Evolutionary conservation across 2,329 filamentous ascomycete genomes (phyloP).

Genomic region (Aspergillus melleus): DNA sequence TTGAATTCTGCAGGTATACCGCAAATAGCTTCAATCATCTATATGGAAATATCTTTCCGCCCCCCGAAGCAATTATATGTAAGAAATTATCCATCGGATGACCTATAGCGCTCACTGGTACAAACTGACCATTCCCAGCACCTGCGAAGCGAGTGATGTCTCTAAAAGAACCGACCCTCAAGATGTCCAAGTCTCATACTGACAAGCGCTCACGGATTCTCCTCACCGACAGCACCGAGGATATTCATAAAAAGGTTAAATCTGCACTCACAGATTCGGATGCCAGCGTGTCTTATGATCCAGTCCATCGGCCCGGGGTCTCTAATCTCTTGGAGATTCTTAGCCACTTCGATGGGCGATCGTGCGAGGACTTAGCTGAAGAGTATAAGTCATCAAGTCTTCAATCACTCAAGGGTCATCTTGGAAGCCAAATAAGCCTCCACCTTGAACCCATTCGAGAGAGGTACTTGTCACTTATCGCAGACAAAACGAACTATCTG

Average conservation of each 20-base stretch:
- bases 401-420: slow-evolving; percentile 62
- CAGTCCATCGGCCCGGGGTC: slow-evolving; percentile 69
- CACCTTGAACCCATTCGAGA: slow-evolving; percentile 37
- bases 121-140: slow-evolving; percentile 47
- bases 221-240: slow-evolving; percentile 68
- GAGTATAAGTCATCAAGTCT: slow-evolving; percentile 51
- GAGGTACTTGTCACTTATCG: slow-evolving; percentile 32
- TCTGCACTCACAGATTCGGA: slow-evolving; percentile 75
- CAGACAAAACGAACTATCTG: slow-evolving; percentile 27
- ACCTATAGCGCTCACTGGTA: background rate
- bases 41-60: slow-evolving; percentile 63
- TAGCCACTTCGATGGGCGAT: slow-evolving; percentile 61
- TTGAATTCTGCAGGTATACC: slow-evolving; percentile 87
- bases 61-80: slow-evolving; percentile 73
- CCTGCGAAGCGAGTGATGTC: slow-evolving; percentile 88
- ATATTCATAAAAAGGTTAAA: slow-evolving; percentile 69
- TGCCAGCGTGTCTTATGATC: slow-evolving; percentile 70
- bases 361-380: slow-evolving; percentile 48
- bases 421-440: slow-evolving; percentile 49
- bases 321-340: slow-evolving; percentile 83
- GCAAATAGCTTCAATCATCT: slow-evolving; percentile 82
- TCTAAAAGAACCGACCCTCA: slow-evolving; percentile 70
- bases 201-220: slow-evolving; percentile 75
- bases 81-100: slow-evolving; percentile 18
- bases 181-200: slow-evolving; percentile 91